Percentiles rank a stretch among this genome's conserved stretches.
Evolutionary conservation across 495 filamentous ascomycete genomes (phyloP).

Genomic region (Penicillium verhagenii): DNA sequence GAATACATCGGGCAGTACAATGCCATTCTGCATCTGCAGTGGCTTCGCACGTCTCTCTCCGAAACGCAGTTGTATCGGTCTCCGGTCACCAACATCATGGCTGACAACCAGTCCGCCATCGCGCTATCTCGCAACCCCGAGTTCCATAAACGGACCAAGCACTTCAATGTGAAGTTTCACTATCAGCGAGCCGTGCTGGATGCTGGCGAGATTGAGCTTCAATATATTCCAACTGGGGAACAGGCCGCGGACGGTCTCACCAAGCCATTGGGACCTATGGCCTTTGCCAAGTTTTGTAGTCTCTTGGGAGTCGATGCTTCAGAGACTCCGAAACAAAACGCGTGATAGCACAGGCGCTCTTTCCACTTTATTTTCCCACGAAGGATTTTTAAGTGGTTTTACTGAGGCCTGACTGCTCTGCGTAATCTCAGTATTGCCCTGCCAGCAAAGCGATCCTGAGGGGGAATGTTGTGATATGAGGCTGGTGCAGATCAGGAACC

Average conservation of each 20-base stretch:
- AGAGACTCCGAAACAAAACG: constrained; percentile 1
- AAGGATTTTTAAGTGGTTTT: constrained; percentile 17
- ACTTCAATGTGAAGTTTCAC: constrained; percentile 23
- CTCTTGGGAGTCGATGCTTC: constrained; percentile 6
- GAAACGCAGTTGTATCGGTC: constrained; percentile 12
- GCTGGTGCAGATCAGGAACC: too few relatives aligned
- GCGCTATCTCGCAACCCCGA: constrained; percentile 11
- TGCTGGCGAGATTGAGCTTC: constrained; percentile 12
- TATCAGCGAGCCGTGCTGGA: constrained; percentile 15
- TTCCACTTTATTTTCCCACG: constrained; percentile 13
- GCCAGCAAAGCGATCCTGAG: constrained; percentile 19
- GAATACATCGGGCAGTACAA: constrained; percentile 17
- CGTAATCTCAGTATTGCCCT: constrained; percentile 16
- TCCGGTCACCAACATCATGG: constrained; percentile 16
- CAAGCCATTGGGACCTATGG: constrained; percentile 13
- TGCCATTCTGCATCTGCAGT: constrained; percentile 15
- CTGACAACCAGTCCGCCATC: constrained; percentile 18
- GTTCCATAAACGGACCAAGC: constrained; percentile 20
- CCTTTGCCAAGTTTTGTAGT: constrained; percentile 10
- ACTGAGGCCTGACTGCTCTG: constrained; percentile 14
- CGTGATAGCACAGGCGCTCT: constrained; percentile 14
- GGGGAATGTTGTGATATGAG: too few relatives aligned
- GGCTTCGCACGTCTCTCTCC: constrained; percentile 13
- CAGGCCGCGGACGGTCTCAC: constrained; percentile 18
- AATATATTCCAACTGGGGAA: constrained; percentile 17